Base-by-base conservation (phyloP, 2,329 filamentous ascomycete genomes). In the Alternaria dauci region DNA sequence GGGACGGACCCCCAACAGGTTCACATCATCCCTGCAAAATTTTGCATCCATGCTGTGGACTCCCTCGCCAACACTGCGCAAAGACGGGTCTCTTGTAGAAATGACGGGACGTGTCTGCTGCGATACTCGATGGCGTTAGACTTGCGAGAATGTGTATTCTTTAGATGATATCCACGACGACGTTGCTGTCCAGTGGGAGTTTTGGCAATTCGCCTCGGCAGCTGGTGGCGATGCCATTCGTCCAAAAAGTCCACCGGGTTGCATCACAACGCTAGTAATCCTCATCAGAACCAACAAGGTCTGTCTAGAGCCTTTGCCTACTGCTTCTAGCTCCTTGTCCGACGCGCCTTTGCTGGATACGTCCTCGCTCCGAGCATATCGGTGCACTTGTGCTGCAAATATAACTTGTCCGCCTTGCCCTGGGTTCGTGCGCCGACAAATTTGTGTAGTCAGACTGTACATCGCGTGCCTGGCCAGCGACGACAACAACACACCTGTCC, bases 311-410 rank as follows among this genome's bases (percentile, higher is more conserved):
- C 28, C 58, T 54, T 63, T 61, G 58, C 65, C 63, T 69, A 64
- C 70, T 72, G 30, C 51, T 65, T 69, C 57, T 47, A 73, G 71
- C 64, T 57, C 58, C 57, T 50, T 46, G 54, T 52, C 71, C 71
- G 70, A 68, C 50, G 51, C 52, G 56, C 57, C 59, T 48, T 56
- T 60, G 50, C 68, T 67, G 47, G 46, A 69, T 61, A 52, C 59
- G 63, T 70, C 68, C 44, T 62, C 47, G 51, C 54, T 38, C 59
- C 64, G 64, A 54, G 53, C 46, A 47, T 42, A 59, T 53, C 59
- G 62, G 58, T 57, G 63, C 61, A 51, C 59, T 44, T 32, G 18
- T 41, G n/a, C 11, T 20, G 26, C 12, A 20, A 41, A 43, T 60
- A 60, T 57, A 60, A 57, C 34, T 44, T 56, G 58, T 52, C 18